Conservation (phyloP, 148 eudicot genomes). For the Rhododendron kiyosumense region DNA sequence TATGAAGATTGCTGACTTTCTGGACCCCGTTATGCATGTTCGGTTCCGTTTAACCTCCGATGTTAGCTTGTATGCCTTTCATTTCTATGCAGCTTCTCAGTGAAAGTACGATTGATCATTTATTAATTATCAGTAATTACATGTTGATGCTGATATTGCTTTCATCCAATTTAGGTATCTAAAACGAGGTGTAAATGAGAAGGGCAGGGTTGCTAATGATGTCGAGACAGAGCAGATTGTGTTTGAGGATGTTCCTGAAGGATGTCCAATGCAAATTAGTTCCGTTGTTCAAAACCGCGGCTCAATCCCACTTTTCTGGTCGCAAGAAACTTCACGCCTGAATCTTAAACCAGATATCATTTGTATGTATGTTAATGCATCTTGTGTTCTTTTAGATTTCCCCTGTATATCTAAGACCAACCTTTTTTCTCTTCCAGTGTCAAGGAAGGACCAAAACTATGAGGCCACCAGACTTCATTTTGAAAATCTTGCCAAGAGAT, state of each 20-base stretch:
- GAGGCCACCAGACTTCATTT: slow-evolving; percentile 95
- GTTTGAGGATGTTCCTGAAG: slow-evolving; percentile 75
- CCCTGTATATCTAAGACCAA: slow-evolving; percentile 1
- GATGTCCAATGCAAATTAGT: slow-evolving; percentile 57
- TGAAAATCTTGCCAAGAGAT: slow-evolving; percentile 80
- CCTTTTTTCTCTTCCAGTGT: slow-evolving; percentile 44
- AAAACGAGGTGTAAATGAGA: slow-evolving; percentile 90
- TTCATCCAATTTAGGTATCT: slow-evolving; percentile 48
- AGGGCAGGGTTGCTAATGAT: slow-evolving; percentile 92
- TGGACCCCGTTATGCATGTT: background rate
- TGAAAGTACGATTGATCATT: background rate
- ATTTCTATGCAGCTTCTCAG: background rate
- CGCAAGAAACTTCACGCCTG: slow-evolving; percentile 92
- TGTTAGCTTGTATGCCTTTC: background rate
- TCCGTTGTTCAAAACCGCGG: slow-evolving; percentile 95
- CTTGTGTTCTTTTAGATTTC: background rate
- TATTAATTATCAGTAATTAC: background rate
- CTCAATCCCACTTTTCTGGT: slow-evolving; percentile 97
- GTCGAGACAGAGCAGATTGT: slow-evolving; percentile 96
- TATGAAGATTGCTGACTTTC: background rate
- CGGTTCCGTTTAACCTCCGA: background rate
- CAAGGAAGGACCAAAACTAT: slow-evolving; percentile 72
- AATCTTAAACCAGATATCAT: slow-evolving; percentile 87
- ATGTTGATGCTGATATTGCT: background rate
- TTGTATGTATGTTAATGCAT: slow-evolving; percentile 39